Evolutionary conservation across 1,284 basidiomycete species (phyloP).

Genomic region (Moniliophthora roreri): DNA sequence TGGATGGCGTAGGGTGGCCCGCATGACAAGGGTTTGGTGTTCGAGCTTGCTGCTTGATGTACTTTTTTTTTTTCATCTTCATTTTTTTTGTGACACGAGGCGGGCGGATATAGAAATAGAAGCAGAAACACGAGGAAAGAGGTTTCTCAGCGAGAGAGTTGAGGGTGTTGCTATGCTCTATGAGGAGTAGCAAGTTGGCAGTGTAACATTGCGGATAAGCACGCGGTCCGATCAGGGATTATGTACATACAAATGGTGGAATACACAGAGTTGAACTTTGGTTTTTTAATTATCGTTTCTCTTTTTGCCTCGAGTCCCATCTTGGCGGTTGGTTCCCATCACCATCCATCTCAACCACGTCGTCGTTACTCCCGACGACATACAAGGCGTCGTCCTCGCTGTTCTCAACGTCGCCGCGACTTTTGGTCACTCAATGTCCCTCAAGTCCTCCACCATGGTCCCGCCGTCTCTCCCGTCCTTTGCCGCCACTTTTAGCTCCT

Average conservation of each 20-base stretch:
- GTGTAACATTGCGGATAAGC: slow-evolving; percentile 2
- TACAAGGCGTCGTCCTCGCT: slow-evolving; percentile 12
- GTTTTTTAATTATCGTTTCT: slow-evolving; percentile 20
- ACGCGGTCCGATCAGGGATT: slow-evolving; percentile 5
- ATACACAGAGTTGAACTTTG: slow-evolving; percentile 12
- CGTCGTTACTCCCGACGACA: slow-evolving; percentile 13
- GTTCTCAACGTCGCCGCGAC: slow-evolving; percentile 14
- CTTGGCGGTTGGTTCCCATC: slow-evolving; percentile 19
- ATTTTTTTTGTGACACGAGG: too few species aligned
- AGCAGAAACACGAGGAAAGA: too few species aligned
- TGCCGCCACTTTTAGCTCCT: slow-evolving; percentile 64
- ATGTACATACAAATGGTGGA: slow-evolving; percentile 14
- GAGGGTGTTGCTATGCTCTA: background rate
- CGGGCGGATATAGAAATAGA: too few species aligned
- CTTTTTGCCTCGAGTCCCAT: slow-evolving; percentile 16
- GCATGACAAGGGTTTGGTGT: too few species aligned
- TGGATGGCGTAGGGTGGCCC: too few species aligned
- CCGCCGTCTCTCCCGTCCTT: slow-evolving; percentile 74
- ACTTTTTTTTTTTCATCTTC: too few species aligned
- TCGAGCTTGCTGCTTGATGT: too few species aligned
- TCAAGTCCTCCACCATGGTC: slow-evolving; percentile 37
- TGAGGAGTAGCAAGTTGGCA: background rate
- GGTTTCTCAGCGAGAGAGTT: background rate
- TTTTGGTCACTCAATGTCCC: slow-evolving; percentile 11
- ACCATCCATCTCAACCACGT: slow-evolving; percentile 15